Evolutionary conservation across 495 filamentous ascomycete genomes (phyloP).

Genomic region (Xylaria telfairii): DNA sequence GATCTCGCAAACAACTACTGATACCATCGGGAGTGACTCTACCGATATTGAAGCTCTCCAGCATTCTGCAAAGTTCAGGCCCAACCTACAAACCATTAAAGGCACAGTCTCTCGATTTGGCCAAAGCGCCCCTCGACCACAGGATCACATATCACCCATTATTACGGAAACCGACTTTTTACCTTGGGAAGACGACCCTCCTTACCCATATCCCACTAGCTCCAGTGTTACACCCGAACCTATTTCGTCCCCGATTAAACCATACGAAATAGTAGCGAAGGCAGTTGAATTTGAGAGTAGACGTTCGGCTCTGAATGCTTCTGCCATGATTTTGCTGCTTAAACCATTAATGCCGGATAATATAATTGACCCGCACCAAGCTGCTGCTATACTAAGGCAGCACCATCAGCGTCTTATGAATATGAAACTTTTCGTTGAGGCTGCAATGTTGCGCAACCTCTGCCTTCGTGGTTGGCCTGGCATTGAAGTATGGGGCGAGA

Average conservation of each 20-base stretch:
- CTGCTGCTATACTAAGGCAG: constrained; percentile 62
- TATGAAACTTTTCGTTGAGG: constrained; percentile 70
- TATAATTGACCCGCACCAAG: constrained; percentile 56
- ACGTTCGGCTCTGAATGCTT: constrained; percentile 53
- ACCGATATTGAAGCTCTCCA: constrained; percentile 14
- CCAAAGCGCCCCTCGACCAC: constrained; percentile 24
- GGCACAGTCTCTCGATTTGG: constrained; percentile 8
- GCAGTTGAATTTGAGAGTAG: constrained; percentile 55
- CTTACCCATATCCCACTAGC: constrained; percentile 47
- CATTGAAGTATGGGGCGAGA: constrained; percentile 47
- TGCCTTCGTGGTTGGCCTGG: constrained; percentile 60
- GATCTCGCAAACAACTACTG: constrained; percentile 52
- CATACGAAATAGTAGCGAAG: constrained; percentile 54
- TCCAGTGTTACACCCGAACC: constrained; percentile 23
- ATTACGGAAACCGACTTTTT: constrained; percentile 59
- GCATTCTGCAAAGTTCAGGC: constrained; percentile 7
- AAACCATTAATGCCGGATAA: constrained; percentile 55
- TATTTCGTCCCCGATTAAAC: constrained; percentile 47
- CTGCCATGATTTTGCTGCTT: constrained; percentile 58
- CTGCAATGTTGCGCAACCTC: constrained; percentile 70
- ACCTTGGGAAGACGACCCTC: constrained; percentile 53
- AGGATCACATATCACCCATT: constrained; percentile 44
- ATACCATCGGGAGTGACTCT: constrained; percentile 42
- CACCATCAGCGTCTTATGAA: constrained; percentile 70
- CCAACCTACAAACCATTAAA: constrained; percentile 11